Evolutionary conservation across 345 rosid genomes (phyloP), one percentile per base, ranked within the genome.

Genomic region (Eucalyptus erythrocorys): DNA sequence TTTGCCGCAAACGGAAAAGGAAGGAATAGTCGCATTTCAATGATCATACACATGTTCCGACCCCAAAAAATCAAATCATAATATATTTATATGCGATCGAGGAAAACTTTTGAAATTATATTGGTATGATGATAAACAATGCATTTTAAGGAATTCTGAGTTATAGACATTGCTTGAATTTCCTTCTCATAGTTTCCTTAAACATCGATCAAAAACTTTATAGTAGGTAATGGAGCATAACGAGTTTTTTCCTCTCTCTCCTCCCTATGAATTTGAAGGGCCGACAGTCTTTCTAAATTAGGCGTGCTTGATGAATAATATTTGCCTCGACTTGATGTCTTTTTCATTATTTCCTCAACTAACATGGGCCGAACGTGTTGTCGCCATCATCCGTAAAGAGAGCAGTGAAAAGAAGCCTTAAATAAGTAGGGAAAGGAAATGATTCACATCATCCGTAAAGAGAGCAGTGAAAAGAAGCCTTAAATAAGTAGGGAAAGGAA

Each of bases 151-250:
- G 16, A 27, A 34, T 16, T 4, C 16, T 1, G 2, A 51, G 26
- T 51, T 8, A 51, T 51, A 26, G 24, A 51, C 26, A 51, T 51
- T 21, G 5, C n/a, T 13, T 13, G 1, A 61, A 30, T 30, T 61
- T 30, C 17, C 16, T 1, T 61, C 16, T 61, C 8, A 13, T 27
- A 13, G 0, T 2, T 61, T 61, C 17, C 30, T 61, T 0, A 27
- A 17, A 13, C 8, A 30, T 13, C 8, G 7, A 61, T 61, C 16
- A 0, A 61, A 59, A 61, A 13, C 16, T 13, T 30, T 27, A 30
- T 4, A 12, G 1, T 5, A 6, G 7, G 2, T 27, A 12, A 30
- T 1, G 8, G 32, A 12, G 7, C 8, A 2, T 12, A 6, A 4
- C 0, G 34, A 30, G 16, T 30, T 13, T 61, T 61, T 30, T 30